Evolutionary conservation across 192 early-diverging fungal genomes (phyloP).

Genomic region (Cetraspora pellucida): DNA sequence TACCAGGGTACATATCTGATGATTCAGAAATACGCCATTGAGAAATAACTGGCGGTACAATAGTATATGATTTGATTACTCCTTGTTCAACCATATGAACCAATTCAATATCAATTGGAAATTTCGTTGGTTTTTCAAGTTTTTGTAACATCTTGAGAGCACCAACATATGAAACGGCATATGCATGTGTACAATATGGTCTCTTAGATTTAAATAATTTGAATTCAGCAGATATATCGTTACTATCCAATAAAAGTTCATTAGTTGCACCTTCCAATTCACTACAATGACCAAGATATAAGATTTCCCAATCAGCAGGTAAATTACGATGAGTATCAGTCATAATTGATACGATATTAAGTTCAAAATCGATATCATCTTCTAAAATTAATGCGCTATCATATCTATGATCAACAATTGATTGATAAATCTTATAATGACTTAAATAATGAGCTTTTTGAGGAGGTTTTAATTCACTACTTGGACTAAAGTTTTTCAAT

Average conservation of each 20-base stretch:
- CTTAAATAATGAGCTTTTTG: not conserved
- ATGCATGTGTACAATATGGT: not conserved
- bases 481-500: too few species aligned
- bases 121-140: not conserved
- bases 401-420: not conserved
- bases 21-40: not conserved
- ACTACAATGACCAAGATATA: conserved; percentile 2
- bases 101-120: not conserved
- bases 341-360: not conserved
- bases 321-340: not conserved
- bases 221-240: not conserved
- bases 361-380: not conserved
- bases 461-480: not conserved
- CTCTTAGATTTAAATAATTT: not conserved
- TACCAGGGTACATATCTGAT: too few species aligned
- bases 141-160: not conserved
- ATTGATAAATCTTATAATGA: not conserved
- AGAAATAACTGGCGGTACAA: not conserved
- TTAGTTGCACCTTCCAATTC: not conserved
- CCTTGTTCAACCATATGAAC: not conserved
- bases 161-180: not conserved
- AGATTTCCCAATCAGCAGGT: not conserved
- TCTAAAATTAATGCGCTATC: not conserved
- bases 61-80: not conserved
- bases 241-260: not conserved